Base-by-base conservation (phyloP, 306 rosid genomes). In the Cicer arietinum region DNA sequence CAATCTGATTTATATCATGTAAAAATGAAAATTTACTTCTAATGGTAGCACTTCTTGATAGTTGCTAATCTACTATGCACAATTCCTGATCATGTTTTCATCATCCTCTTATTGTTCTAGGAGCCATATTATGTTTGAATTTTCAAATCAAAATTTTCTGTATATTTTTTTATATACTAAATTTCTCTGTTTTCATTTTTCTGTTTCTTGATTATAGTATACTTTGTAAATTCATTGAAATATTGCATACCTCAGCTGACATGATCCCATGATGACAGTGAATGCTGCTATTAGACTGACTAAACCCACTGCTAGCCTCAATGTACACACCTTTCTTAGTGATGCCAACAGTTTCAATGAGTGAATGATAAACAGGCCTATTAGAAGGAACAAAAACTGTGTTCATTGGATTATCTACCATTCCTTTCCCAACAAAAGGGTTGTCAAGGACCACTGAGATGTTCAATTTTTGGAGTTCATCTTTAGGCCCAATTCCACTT, bases 381-480 rank as follows among this genome's bases (percentile, higher is more conserved):
- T 70, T 82, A 25, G 87, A 75, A 69, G 98, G 98, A 73, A 91
- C 90, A 74, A 86, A 94, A 25, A 94, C 18, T 6, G 97, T 48
- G 78, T 94, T 94, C 98, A 94, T 91, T 17, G 98, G 98, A 76
- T 94, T 94, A 82, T 91, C 98, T 14, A 85, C 87, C 97, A 94
- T 91, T 79, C 97, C 97, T 35, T 86, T 84, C 65, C 98, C 98
- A 65, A 94, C 97, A 81, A 81, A 87, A 8, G 69, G 80, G 40
- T 90, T 91, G 53, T 89, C 75, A 54, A 82, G 83, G 14, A 94
- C 89, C 12, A 91, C 79, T 1, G 96, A 69, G 43, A 94, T 91
- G 46, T 90, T 91, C 76, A 90, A 62, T 30, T 85, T 83, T n/a
- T 80, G 13, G 10, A 91, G 98, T 13, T 91, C 89, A 71, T 60